These are phyloP conservation scores for Auricularia sp. DNA, from an alignment of 768 basidiomycete genomes.

Conservation along the genomic window DNA sequence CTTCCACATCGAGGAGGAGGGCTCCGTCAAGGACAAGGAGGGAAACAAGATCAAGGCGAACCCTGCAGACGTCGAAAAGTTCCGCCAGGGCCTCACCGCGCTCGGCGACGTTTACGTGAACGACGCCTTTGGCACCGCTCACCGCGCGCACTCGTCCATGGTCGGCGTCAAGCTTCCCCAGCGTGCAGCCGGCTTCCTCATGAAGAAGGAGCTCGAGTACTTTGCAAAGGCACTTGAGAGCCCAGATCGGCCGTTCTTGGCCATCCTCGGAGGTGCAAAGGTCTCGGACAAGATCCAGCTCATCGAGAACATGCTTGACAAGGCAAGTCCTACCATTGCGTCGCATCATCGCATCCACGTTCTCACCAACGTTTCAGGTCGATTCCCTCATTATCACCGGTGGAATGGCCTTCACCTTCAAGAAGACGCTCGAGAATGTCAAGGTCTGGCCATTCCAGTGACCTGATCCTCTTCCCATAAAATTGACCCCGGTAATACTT, in stretches of 20 bases:
- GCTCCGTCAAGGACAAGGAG: slow-evolving; percentile 85
- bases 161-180: slow-evolving; percentile 90
- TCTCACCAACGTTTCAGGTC: slow-evolving; percentile 42
- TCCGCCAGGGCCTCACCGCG: slow-evolving; percentile 78
- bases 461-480: background rate
- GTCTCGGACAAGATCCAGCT: slow-evolving; percentile 98
- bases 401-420: slow-evolving; percentile 99
- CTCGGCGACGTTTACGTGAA: slow-evolving; percentile 97
- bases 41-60: slow-evolving; percentile 94
- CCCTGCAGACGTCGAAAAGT: slow-evolving; percentile 64
- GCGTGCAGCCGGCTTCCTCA: slow-evolving; percentile 89
- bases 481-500: slow-evolving; percentile 3
- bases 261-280: slow-evolving; percentile 97
- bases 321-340: slow-evolving; percentile 37
- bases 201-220: slow-evolving; percentile 98
- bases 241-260: slow-evolving; percentile 92
- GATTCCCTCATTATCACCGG: slow-evolving; percentile 93
- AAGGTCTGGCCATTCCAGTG: slow-evolving; percentile 35
- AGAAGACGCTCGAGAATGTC: slow-evolving; percentile 80
- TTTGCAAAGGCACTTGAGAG: slow-evolving; percentile 95
- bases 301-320: slow-evolving; percentile 98
- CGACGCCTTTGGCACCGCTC: slow-evolving; percentile 97
- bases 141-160: slow-evolving; percentile 98
- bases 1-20: slow-evolving; percentile 98
- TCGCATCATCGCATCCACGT: background rate